Conservation (phyloP, 2,329 filamentous ascomycete genomes). For the Diaporthe australafricana region DNA sequence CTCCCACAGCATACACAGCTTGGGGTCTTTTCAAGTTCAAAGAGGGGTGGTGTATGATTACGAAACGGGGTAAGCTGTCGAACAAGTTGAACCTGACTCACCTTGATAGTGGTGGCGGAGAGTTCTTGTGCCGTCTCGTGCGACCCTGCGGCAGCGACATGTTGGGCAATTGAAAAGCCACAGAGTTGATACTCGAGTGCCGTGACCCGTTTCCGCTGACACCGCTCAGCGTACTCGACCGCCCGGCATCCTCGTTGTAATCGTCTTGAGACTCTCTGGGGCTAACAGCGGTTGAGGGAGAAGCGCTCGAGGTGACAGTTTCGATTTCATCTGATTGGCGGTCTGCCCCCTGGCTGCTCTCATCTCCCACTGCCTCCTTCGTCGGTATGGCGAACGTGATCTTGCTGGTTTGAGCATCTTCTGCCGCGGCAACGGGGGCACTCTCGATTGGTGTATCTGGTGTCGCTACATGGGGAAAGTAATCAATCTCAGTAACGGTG, state of each 20-base stretch:
- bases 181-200: slow-evolving; percentile 20
- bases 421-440: neutral
- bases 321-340: slow-evolving; percentile 27
- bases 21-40: neutral
- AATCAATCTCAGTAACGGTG: slow-evolving; percentile 23
- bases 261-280: slow-evolving; percentile 31
- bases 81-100: slow-evolving; percentile 23
- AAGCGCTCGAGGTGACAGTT: slow-evolving; percentile 30
- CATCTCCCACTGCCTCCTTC: slow-evolving; percentile 19
- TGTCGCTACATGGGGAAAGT: slow-evolving; percentile 25
- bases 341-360: neutral
- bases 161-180: slow-evolving; percentile 23
- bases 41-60: neutral
- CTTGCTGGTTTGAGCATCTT: slow-evolving; percentile 19
- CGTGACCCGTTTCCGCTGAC: slow-evolving; percentile 33
- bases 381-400: slow-evolving; percentile 36
- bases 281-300: slow-evolving; percentile 30
- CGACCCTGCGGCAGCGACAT: slow-evolving; percentile 26
- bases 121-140: slow-evolving; percentile 33
- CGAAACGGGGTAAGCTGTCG: neutral
- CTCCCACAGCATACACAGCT: neutral
- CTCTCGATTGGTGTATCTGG: neutral
- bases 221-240: slow-evolving; percentile 31
- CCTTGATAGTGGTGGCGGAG: slow-evolving; percentile 30
- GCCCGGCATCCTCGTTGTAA: slow-evolving; percentile 35